Conservation (phyloP, 2,329 filamentous ascomycete genomes). For the Clarireedia monteithiana region DNA sequence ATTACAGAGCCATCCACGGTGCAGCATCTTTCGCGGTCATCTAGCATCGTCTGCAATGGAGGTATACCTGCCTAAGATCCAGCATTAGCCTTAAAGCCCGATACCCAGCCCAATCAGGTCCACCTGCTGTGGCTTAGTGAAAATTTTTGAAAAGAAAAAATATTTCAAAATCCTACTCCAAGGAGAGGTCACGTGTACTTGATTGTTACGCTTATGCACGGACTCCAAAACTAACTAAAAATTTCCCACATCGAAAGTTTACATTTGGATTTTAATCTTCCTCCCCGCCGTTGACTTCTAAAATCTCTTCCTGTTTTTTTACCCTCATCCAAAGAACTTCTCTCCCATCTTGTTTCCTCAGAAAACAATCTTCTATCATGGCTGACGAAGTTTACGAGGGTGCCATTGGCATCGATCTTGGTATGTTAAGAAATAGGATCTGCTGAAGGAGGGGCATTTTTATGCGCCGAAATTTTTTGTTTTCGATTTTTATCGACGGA, state of each 20-base stretch:
- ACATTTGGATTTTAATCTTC: not conserved
- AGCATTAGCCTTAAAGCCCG: not conserved
- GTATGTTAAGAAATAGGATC: conserved; percentile 43
- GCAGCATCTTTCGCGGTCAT: too few relatives aligned
- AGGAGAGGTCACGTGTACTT: not conserved
- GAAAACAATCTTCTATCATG: conserved; percentile 52
- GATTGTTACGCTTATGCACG: not conserved
- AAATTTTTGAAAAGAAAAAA: not conserved
- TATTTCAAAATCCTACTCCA: not conserved
- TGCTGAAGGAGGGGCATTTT: conserved; percentile 2
- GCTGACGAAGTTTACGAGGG: conserved; percentile 98
- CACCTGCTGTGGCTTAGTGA: not conserved
- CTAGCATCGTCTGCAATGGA: too few relatives aligned
- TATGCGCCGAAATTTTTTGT: not conserved
- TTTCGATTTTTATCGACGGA: not conserved
- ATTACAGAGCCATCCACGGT: too few relatives aligned
- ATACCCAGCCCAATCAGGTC: not conserved
- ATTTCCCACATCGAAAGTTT: not conserved
- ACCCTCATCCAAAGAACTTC: conserved; percentile 9
- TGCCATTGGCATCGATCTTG: conserved; percentile 99
- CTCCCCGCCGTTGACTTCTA: conserved; percentile 12
- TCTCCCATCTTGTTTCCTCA: conserved; percentile 12
- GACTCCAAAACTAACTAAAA: not conserved
- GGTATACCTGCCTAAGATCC: too few relatives aligned
- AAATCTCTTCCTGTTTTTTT: conserved; percentile 1